Evolutionary conservation across 164 flowering plant species (phyloP).

Genomic region (Liriodendron chinense): DNA sequence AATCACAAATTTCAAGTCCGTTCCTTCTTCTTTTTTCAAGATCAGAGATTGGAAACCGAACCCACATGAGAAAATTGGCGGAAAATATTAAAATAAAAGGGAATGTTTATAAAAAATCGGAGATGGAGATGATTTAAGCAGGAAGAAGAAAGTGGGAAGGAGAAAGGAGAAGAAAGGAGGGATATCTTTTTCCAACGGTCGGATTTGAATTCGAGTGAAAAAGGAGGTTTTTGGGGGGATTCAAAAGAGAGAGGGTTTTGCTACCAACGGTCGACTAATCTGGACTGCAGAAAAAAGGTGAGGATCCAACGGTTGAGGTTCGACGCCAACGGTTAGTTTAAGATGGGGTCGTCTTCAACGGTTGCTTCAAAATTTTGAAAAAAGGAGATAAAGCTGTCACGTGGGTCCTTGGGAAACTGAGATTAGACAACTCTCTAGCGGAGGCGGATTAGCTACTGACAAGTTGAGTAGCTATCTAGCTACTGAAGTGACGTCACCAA

Average conservation of each 20-base stretch:
- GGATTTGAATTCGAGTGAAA: background rate
- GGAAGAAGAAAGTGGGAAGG: background rate
- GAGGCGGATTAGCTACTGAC: too few species aligned
- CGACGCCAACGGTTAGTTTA: slow-evolving; percentile 4
- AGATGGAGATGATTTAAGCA: slow-evolving; percentile 7
- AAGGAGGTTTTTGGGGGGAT: background rate
- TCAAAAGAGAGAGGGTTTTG: slow-evolving; percentile 1
- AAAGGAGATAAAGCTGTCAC: background rate
- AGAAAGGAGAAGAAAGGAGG: background rate
- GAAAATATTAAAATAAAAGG: background rate
- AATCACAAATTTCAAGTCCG: background rate
- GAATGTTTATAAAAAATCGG: background rate
- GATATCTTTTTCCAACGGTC: slow-evolving; percentile 8
- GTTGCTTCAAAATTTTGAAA: background rate
- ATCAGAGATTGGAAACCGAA: background rate
- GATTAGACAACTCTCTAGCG: too few species aligned
- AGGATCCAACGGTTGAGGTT: slow-evolving; percentile 8
- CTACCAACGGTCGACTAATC: slow-evolving; percentile 17
- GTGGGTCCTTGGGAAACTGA: too few species aligned
- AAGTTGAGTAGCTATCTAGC: too few species aligned
- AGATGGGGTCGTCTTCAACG: background rate
- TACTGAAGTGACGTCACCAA: too few species aligned
- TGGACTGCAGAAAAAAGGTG: background rate
- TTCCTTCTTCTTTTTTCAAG: background rate
- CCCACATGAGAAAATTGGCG: background rate